These are phyloP conservation scores for Schizochytrium sp. DNA, from an alignment of 108 stramenopile genomes.

Conservation along the genomic window DNA sequence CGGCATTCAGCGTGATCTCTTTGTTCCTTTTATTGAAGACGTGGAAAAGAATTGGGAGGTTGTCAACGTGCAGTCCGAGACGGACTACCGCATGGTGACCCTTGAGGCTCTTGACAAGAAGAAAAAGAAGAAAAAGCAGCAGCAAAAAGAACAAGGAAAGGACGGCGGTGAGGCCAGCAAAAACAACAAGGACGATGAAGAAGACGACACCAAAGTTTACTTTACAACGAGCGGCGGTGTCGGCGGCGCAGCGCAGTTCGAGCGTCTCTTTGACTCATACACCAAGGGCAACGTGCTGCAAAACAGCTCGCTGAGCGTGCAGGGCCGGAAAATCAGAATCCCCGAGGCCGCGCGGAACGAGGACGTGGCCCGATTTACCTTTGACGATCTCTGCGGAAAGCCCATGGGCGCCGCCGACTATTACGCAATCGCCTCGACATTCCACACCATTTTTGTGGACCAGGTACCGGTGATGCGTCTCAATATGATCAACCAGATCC, in stretches of 20 bases:
- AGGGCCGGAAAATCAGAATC: neutral
- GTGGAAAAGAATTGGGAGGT: conserved; percentile 68
- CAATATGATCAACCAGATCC: conserved; percentile 60
- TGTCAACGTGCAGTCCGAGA: conserved; percentile 47
- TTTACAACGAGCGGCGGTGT: neutral
- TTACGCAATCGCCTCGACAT: conserved; percentile 69
- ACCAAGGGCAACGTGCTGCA: neutral
- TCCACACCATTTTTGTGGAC: conserved; percentile 66
- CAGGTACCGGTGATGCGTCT: conserved; percentile 69
- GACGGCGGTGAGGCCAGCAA: neutral
- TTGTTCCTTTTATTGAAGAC: conserved; percentile 80
- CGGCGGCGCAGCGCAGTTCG: neutral
- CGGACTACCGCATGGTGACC: conserved; percentile 49
- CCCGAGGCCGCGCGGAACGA: neutral
- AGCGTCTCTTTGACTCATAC: neutral
- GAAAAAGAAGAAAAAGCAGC: neutral
- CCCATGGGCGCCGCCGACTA: conserved; percentile 84
- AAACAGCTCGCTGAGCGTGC: neutral
- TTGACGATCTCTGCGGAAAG: conserved; percentile 76
- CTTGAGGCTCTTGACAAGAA: neutral
- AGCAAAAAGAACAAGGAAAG: neutral
- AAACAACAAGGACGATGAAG: too few species aligned
- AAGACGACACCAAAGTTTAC: neutral
- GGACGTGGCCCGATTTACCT: conserved; percentile 55
- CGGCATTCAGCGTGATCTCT: conserved; percentile 84